Evolutionary conservation across 441 rosid genomes (phyloP), one percentile per base, ranked within the genome.

Genomic region (Populus hybrid): DNA sequence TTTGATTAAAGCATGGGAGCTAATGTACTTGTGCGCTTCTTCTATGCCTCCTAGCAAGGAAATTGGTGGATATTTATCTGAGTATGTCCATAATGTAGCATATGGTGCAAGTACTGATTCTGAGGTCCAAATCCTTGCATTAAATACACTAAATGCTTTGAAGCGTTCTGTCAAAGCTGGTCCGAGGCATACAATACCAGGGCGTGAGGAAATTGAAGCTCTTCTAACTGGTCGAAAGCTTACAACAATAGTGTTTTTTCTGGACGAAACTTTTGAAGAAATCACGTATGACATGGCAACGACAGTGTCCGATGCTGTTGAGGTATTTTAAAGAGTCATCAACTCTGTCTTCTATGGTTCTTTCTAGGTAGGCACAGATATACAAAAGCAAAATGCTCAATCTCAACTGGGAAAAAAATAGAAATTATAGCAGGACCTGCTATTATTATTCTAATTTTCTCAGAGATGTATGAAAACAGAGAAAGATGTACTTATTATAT

Each of bases 31-130:
- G 78, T 93, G 98, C 84, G 98, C 98, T 50, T 96, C 99, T 40
- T 89, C 98, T 46, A 94, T 94, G 98, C 97, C 99, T 81, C 98
- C 99, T 64, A 92, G 97, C 91, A 96, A 94, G 89, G 99, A 96
- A 77, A 92, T 96, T 79, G 92, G 94, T 80, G 98, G 92, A 65
- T 96, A 89, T 86, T 84, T 96, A 42, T 92, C 96, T 2, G 98
- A 94, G 87, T 96, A 96, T 82, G 85, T 93, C 75, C 98, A 94
- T 76, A 89, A 86, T 80, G 92, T 91, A 50, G 94, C 98, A 24
- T 88, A 96, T 70, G 93, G 90, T 81, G 84, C 83, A 6, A 81
- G 77, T 59, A 91, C 85, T 69, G 98, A 92, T 82, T 88, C 97
- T 0, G 97, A 94, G 85, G 92, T 94, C 30, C 97, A 91, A 79